phyloP scores from a whole-genome alignment of 306 rosid genomes.

The Rubus idaeus region DNA sequence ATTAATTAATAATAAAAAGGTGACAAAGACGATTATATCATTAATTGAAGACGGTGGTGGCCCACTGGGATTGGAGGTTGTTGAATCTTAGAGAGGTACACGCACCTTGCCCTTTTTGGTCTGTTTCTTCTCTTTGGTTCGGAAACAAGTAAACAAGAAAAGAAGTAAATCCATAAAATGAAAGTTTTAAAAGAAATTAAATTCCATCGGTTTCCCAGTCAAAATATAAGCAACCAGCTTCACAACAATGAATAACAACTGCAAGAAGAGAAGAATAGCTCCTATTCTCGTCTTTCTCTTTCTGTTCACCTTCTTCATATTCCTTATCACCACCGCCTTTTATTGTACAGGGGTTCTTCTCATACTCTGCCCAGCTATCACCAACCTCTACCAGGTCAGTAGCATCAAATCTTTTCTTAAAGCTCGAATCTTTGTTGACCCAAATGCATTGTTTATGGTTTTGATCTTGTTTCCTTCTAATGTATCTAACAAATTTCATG shows the following conservation, averaged over 20 bases:
- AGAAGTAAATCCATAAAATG: not conserved
- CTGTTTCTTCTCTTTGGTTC: conserved; percentile 4
- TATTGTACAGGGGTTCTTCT: not conserved
- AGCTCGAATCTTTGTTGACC: not conserved
- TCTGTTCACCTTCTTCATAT: not conserved
- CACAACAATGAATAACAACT: conserved; percentile 19
- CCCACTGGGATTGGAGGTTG: conserved; percentile 13
- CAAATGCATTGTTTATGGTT: conserved; percentile 10
- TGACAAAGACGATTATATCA: not conserved
- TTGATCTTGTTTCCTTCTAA: conserved; percentile 13
- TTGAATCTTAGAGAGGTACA: conserved; percentile 29
- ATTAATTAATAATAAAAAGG: not conserved
- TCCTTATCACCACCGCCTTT: not conserved
- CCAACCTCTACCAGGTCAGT: conserved; percentile 39
- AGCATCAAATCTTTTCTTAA: not conserved
- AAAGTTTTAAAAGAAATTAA: not conserved
- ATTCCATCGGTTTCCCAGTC: conserved; percentile 1
- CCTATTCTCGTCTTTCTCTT: conserved; percentile 2
- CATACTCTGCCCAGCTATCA: conserved; percentile 1
- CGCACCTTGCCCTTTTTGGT: conserved; percentile 32
- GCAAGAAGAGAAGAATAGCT: not conserved
- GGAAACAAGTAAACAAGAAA: not conserved
- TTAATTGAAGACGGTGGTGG: not conserved
- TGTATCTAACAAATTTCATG: not conserved
- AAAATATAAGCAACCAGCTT: conserved; percentile 24